These are phyloP conservation scores for Xylaria acuta DNA, from an alignment of 495 filamentous ascomycete genomes.

Conservation along the genomic window DNA sequence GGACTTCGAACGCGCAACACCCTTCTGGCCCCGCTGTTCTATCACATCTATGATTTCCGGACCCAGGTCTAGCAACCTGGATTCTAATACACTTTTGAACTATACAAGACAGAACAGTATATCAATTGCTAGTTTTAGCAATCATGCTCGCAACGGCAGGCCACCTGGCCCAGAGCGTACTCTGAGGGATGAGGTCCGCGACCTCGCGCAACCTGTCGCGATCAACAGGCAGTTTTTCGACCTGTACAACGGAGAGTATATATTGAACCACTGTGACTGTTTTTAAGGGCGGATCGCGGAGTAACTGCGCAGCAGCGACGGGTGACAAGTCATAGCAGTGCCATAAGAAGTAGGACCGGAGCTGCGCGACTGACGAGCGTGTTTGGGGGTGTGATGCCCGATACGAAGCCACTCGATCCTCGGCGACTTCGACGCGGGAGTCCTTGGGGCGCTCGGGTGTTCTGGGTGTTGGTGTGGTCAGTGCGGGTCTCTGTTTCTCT, in stretches of 20 bases:
- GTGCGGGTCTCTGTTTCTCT: neutral
- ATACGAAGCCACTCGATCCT: conserved; percentile 43
- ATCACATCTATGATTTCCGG: neutral
- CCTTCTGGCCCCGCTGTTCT: neutral
- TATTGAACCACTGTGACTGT: conserved; percentile 57
- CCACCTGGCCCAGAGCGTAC: conserved; percentile 8
- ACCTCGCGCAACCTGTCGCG: conserved; percentile 45
- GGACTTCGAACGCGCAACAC: neutral
- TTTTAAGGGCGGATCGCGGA: conserved; percentile 63
- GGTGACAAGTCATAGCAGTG: conserved; percentile 52
- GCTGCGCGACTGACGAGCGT: conserved; percentile 38
- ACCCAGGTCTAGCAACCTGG: neutral
- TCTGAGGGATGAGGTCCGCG: conserved; percentile 26
- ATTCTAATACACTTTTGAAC: neutral
- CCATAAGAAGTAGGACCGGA: conserved; percentile 71
- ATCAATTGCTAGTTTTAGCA: neutral
- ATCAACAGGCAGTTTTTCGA: conserved; percentile 51
- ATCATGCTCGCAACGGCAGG: conserved; percentile 15
- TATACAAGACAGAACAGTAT: neutral
- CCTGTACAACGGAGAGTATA: conserved; percentile 50
- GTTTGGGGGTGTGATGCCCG: conserved; percentile 32
- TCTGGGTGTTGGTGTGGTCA: neutral
- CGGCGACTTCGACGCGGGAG: conserved; percentile 45
- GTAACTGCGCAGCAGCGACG: conserved; percentile 51
- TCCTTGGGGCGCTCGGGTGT: conserved; percentile 34